Base-by-base conservation (phyloP, 768 basidiomycete species). In the Pleurotus sapidus region DNA sequence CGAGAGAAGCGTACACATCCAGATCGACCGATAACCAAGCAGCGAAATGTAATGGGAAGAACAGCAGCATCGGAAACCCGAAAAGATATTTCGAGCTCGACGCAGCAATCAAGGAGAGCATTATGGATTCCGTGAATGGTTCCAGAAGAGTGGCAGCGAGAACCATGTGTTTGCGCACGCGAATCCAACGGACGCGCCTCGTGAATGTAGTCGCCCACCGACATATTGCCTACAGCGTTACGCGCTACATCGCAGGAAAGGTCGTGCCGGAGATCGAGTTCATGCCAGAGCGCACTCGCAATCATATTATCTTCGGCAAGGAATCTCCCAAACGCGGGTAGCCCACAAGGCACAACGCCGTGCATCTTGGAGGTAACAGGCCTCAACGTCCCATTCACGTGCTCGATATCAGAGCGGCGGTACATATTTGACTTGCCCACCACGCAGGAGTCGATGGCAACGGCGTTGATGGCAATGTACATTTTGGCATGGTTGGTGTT, bases 241-340 rank as follows among this genome's bases (percentile, higher is more conserved):
- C 85, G 82, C 1, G 89, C 95, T 55, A 96, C 86, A 67, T 98
- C 96, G 67, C 86, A 88, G 0, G 94, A 95, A 58, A 98, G 79
- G 57, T 93, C 88, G 67, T 99, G 97, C 46, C 91, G 82, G 37
- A 93, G 76, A 37, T 84, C 88, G 2, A 98, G 79, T 68, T 98
- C 93, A 68, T 98, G 93, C 97, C 95, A 98, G 11, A 99, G 75
- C 1, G 92, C 84, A 47, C 84, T 78, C 15, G 87, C 97, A 57
- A 99, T 96, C 92, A 93, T 96, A 73, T 98, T 98, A 74, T 99
- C 97, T 72, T 99, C 97, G 0, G 97, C 96, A 43, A 98, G 81
- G 72, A 89, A 98, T 11, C 88, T 84, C 0, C 88, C 89, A 61
- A 98, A 98, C 0, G 84, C 88, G 6, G 84, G 78, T 20, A 99